Evolutionary conservation across 2,329 filamentous ascomycete species (phyloP).

Genomic region (Botrytis fragariae): DNA sequence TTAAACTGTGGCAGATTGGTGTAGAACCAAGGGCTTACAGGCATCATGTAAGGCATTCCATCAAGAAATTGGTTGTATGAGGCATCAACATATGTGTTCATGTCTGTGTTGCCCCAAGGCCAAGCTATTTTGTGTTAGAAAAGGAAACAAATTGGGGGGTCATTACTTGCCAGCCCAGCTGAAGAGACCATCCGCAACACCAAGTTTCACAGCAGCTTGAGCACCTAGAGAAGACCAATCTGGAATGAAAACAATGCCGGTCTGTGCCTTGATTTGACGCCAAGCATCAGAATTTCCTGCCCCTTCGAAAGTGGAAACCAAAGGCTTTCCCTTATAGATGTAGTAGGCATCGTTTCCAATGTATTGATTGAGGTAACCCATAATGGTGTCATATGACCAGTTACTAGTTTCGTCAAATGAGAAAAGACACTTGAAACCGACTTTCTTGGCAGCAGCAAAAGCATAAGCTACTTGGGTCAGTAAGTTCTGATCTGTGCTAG

Average conservation of each 20-base stretch:
- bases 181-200: constrained; percentile 10
- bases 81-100: constrained; percentile 25
- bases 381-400: background rate
- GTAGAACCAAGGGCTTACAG: constrained; percentile 41
- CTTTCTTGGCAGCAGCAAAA: background rate
- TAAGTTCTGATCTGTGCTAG: background rate
- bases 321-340: background rate
- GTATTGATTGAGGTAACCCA: background rate
- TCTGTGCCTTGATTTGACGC: constrained; percentile 2
- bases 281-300: background rate
- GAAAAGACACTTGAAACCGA: background rate
- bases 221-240: constrained; percentile 15
- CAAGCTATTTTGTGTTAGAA: constrained; percentile 8
- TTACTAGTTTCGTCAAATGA: background rate
- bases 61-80: constrained; percentile 23
- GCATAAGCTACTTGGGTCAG: background rate
- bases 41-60: constrained; percentile 27
- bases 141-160: background rate
- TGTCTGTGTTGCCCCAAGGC: constrained; percentile 28
- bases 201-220: background rate
- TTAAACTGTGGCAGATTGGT: constrained; percentile 34
- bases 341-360: background rate
- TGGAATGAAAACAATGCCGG: constrained; percentile 1
- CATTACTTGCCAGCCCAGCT: constrained; percentile 4
- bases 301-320: constrained; percentile 12